Percentiles rank a stretch among this genome's conserved stretches.
phyloP scores from a whole-genome alignment of 257 asterid species.

The Knoxia roxburghii region DNA sequence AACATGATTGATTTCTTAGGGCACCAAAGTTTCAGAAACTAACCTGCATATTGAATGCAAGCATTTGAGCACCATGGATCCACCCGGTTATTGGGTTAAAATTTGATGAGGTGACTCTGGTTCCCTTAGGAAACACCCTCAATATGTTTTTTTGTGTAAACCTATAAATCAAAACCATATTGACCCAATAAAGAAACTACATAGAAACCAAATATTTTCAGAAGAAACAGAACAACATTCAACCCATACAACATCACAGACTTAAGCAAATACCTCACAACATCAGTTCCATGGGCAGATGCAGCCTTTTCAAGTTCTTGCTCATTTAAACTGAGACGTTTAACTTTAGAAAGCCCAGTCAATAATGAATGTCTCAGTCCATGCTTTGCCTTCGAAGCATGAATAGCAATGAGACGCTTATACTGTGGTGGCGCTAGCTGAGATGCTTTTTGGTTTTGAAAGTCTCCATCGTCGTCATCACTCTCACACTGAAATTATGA shows the following conservation, averaged over 20 bases:
- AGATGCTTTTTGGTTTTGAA: constrained; percentile 27
- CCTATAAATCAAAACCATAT: constrained; percentile 29
- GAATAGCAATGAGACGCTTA: constrained; percentile 68
- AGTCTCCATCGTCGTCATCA: constrained; percentile 48
- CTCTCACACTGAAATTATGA: constrained; percentile 27
- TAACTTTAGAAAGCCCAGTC: constrained; percentile 44
- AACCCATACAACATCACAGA: neutral
- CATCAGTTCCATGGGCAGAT: constrained; percentile 23
- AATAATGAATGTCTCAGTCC: constrained; percentile 54
- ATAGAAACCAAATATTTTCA: neutral
- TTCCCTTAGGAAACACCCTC: constrained; percentile 83
- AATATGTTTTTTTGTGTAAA: constrained; percentile 72
- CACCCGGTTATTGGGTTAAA: constrained; percentile 66
- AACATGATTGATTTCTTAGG: neutral
- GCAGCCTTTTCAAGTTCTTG: constrained; percentile 70
- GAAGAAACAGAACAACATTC: neutral
- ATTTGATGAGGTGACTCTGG: constrained; percentile 82
- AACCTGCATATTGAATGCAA: constrained; percentile 97
- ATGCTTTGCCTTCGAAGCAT: constrained; percentile 71
- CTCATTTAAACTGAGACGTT: constrained; percentile 76
- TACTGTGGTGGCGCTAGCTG: constrained; percentile 40
- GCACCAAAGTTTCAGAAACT: neutral
- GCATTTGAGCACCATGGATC: constrained; percentile 99
- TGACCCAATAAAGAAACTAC: neutral
- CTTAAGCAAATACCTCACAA: constrained; percentile 20